Conservation (phyloP, 148 eudicot species). For the Persicaria tinctoria region DNA sequence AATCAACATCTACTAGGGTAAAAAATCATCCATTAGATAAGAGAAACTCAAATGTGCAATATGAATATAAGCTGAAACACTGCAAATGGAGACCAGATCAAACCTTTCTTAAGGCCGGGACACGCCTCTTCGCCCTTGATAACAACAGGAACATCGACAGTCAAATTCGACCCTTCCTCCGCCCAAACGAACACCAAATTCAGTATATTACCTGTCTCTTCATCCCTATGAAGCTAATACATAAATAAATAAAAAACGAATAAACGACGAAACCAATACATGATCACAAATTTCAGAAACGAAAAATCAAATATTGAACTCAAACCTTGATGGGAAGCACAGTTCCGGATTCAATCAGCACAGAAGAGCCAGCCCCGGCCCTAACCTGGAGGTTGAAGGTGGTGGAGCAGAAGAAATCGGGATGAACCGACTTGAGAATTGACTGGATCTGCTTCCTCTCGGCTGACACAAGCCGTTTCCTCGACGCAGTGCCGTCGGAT, state of each 20-base stretch:
- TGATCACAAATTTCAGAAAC: neutral
- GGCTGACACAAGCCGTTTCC: conserved; percentile 54
- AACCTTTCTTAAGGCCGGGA: conserved; percentile 86
- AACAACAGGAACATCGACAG: conserved; percentile 80
- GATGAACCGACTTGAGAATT: conserved; percentile 41
- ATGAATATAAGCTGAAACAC: too few species aligned
- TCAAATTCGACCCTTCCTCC: conserved; percentile 59
- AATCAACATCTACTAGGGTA: too few species aligned
- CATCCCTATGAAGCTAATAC: conserved; percentile 58
- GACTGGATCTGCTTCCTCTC: conserved; percentile 80
- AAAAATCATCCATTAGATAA: too few species aligned
- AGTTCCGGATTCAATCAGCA: conserved; percentile 46
- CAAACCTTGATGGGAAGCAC: conserved; percentile 74
- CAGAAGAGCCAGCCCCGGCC: conserved; percentile 84
- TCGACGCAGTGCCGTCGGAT: conserved; percentile 20
- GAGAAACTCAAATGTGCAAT: too few species aligned
- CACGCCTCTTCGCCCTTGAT: conserved; percentile 63
- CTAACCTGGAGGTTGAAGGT: conserved; percentile 69
- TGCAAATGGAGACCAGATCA: neutral
- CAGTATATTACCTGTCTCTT: conserved; percentile 60
- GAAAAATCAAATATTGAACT: neutral
- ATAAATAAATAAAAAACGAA: neutral
- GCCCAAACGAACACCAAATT: conserved; percentile 93
- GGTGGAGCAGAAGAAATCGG: conserved; percentile 70
- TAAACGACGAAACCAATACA: neutral